Evolutionary conservation across 2,329 filamentous ascomycete genomes (phyloP), one percentile per base, ranked within the genome.

Genomic region (Aspergillaceae sp.): DNA sequence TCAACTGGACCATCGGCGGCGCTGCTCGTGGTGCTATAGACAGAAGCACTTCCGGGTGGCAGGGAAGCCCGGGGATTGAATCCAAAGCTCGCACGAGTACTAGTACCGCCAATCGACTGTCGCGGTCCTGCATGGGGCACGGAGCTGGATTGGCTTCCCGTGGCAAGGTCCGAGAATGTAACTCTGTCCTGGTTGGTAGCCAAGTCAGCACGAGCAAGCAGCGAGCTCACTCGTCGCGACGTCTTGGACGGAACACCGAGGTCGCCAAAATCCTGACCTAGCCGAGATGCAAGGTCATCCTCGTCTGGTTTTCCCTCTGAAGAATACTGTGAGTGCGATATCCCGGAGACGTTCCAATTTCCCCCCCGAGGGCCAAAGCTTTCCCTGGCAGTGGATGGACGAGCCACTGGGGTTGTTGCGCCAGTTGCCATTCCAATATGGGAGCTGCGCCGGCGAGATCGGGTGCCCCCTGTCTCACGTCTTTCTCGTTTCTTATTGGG

Each of bases 171-270:
- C 29, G 82, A 78, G 60, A 94, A 94, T n/a, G 83, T 78, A 1
- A 83, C 76, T 57, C 86, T 78, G 55, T 94, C 89, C 53, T 91
- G 86, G 10, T 84, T 92, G 7, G 87, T 84, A 0, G 87, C 91
- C 19, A 96, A 72, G 61, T 96, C 91, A 30, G 87, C 86, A 57
- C 91, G 78, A 10, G 90, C 90, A 44, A 96, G 74, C 68, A 95
- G 78, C 10, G 91, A 97, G 70, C 92, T 98, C 28, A 97, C 85
- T 43, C 92, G 80, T 38, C 92, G 81, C n/a, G 79, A 80, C 38
- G 79, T 76, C 51, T 76, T 77, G n/a, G 67, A 67, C 11, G 76
- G 74, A 41, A 76, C 74, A 29, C 76, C 73, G 30, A 76, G 71
- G 46, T 74, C 69, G 26, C 68, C 72, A 48, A 77, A 74, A 47